phyloP scores from a whole-genome alignment of 2,329 filamentous ascomycete genomes.

The Sarocladium oryzae region DNA sequence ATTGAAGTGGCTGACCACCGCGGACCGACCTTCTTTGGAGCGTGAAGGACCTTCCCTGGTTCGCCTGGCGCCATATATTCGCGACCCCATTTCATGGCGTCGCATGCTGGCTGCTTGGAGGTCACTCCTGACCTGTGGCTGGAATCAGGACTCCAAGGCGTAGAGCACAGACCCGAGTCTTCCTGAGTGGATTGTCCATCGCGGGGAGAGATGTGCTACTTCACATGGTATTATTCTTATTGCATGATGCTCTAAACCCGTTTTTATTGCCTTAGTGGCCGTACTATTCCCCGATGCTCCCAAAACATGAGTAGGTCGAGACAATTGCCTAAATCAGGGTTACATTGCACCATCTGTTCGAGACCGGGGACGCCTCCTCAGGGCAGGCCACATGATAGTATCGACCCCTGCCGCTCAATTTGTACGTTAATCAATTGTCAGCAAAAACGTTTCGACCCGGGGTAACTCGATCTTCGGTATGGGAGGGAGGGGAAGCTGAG shows the following conservation, averaged over 20 bases:
- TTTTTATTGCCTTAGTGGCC: background rate
- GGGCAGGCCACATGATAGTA: slow-evolving; percentile 7
- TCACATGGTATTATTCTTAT: too few relatives aligned
- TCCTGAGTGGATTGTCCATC: too few relatives aligned
- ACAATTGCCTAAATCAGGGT: slow-evolving; percentile 8
- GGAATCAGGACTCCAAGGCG: too few relatives aligned
- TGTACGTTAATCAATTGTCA: slow-evolving; percentile 7
- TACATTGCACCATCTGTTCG: slow-evolving; percentile 6
- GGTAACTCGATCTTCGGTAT: background rate
- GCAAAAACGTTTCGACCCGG: background rate
- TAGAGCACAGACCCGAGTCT: too few relatives aligned
- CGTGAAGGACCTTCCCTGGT: background rate
- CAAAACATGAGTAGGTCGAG: background rate
- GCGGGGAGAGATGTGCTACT: too few relatives aligned
- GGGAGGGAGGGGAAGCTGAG: too few relatives aligned
- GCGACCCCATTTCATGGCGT: background rate
- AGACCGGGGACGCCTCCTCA: slow-evolving; percentile 4
- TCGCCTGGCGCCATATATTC: background rate
- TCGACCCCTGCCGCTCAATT: background rate
- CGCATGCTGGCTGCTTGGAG: too few relatives aligned
- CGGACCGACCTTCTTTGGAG: background rate
- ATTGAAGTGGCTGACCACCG: background rate
- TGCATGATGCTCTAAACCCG: background rate
- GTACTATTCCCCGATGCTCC: background rate
- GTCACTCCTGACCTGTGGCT: too few relatives aligned